Percentiles rank a stretch among this genome's conserved stretches.
phyloP scores from a whole-genome alignment of 306 rosid species.

The Vicia faba region DNA sequence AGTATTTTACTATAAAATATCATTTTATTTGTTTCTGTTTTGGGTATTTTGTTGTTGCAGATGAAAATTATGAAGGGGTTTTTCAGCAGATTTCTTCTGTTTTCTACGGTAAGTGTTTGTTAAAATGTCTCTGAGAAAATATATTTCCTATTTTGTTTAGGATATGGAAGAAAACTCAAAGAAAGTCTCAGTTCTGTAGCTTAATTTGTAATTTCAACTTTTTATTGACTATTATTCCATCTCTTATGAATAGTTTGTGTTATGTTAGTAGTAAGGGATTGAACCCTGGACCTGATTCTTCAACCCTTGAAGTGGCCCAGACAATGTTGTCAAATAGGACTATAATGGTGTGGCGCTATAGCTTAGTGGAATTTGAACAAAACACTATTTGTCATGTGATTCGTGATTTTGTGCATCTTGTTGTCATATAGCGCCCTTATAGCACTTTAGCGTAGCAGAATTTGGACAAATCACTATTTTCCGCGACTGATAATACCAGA shows the following conservation, averaged over 20 bases:
- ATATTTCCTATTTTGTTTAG: constrained; percentile 21
- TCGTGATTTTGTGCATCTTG: neutral
- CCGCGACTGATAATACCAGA: neutral
- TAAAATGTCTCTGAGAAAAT: constrained; percentile 30
- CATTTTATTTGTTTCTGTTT: neutral
- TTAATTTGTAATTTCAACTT: constrained; percentile 13
- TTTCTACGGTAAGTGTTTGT: constrained; percentile 56
- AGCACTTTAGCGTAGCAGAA: neutral
- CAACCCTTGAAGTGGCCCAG: neutral
- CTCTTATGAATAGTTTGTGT: neutral
- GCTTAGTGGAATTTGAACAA: neutral
- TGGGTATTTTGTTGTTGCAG: constrained; percentile 54
- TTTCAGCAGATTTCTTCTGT: constrained; percentile 47
- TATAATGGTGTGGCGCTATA: neutral
- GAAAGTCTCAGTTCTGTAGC: constrained; percentile 1
- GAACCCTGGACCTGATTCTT: neutral
- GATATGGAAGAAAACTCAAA: neutral
- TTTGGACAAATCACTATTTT: neutral
- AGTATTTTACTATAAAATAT: neutral
- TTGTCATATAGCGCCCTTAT: neutral
- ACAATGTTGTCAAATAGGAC: neutral
- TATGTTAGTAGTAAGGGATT: neutral
- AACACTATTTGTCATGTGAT: neutral
- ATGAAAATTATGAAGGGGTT: constrained; percentile 38
- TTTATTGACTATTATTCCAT: no score